Evolutionary conservation across 2,329 filamentous ascomycete genomes (phyloP).

Genomic region (Coniella vitis): DNA sequence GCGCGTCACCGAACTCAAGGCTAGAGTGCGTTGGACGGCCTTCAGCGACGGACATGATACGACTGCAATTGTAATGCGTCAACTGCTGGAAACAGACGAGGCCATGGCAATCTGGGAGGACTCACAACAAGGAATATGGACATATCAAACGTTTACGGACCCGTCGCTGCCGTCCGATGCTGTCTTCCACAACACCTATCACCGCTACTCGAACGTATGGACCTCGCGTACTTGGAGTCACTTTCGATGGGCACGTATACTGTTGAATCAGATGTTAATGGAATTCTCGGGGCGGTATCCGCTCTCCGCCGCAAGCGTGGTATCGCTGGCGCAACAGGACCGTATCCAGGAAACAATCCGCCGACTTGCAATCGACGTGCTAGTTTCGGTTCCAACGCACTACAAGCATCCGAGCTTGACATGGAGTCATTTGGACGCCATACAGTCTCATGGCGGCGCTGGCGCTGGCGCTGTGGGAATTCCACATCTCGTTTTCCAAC

Average conservation of each 20-base stretch:
- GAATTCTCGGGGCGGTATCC: constrained; percentile 33
- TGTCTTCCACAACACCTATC: constrained; percentile 46
- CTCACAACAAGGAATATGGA: constrained; percentile 29
- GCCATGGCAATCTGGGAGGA: constrained; percentile 34
- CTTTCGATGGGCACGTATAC: constrained; percentile 51
- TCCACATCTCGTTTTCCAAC: constrained; percentile 41
- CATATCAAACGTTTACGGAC: constrained; percentile 27
- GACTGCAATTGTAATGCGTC: constrained; percentile 29
- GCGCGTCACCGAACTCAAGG: constrained; percentile 33
- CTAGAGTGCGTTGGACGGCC: constrained; percentile 27
- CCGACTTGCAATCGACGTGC: constrained; percentile 35
- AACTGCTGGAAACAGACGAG: constrained; percentile 33
- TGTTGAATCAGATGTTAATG: constrained; percentile 44
- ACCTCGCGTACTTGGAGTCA: constrained; percentile 51
- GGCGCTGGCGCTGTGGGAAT: constrained; percentile 42
- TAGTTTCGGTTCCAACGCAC: constrained; percentile 41
- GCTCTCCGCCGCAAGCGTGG: constrained; percentile 26
- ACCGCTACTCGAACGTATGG: constrained; percentile 49
- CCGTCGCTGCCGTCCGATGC: constrained; percentile 31
- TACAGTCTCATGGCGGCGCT: constrained; percentile 30
- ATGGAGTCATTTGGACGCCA: constrained; percentile 20
- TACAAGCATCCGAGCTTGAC: constrained; percentile 43
- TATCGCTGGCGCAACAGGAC: constrained; percentile 25
- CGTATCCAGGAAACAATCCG: constrained; percentile 29
- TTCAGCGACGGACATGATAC: constrained; percentile 31